phyloP scores from a whole-genome alignment of 306 rosid genomes.

The Begonia peltatifolia region DNA sequence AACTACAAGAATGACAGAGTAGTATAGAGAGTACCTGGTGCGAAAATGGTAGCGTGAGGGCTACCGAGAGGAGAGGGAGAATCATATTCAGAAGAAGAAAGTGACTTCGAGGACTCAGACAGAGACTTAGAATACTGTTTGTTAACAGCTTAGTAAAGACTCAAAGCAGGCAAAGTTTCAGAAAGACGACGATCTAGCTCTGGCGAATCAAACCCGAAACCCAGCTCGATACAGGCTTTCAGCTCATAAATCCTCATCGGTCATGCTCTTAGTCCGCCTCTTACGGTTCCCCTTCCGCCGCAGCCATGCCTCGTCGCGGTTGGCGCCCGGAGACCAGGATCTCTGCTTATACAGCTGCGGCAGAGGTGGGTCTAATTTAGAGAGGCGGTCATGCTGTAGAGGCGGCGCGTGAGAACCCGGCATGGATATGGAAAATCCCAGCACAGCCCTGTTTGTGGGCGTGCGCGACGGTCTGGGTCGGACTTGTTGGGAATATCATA shows the following conservation, averaged over 20 bases:
- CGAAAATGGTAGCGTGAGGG: constrained; percentile 21
- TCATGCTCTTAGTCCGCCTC: constrained; percentile 29
- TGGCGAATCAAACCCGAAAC: constrained; percentile 52
- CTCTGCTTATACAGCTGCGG: constrained; percentile 37
- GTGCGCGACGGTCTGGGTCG: not conserved
- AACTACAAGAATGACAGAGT: not conserved
- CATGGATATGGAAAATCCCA: constrained; percentile 17
- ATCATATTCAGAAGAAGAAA: constrained; percentile 20
- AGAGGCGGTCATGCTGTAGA: not conserved
- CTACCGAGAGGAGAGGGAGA: constrained; percentile 12
- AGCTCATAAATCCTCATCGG: constrained; percentile 62
- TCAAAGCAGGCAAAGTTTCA: constrained; percentile 48
- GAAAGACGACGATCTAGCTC: constrained; percentile 36
- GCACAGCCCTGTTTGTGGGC: constrained; percentile 2
- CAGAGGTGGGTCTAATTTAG: not conserved
- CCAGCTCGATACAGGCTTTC: constrained; percentile 73
- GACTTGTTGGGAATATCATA: too few relatives aligned
- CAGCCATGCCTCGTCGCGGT: constrained; percentile 70
- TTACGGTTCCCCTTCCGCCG: constrained; percentile 23
- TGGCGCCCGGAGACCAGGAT: constrained; percentile 57
- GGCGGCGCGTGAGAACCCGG: constrained; percentile 21
- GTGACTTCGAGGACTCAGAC: constrained; percentile 3
- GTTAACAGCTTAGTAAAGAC: constrained; percentile 37
- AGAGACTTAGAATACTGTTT: constrained; percentile 24
- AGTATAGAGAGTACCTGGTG: constrained; percentile 20